Evolutionary conservation across 164 flowering plant species (phyloP).

Genomic region (Pachysandra terminalis): DNA sequence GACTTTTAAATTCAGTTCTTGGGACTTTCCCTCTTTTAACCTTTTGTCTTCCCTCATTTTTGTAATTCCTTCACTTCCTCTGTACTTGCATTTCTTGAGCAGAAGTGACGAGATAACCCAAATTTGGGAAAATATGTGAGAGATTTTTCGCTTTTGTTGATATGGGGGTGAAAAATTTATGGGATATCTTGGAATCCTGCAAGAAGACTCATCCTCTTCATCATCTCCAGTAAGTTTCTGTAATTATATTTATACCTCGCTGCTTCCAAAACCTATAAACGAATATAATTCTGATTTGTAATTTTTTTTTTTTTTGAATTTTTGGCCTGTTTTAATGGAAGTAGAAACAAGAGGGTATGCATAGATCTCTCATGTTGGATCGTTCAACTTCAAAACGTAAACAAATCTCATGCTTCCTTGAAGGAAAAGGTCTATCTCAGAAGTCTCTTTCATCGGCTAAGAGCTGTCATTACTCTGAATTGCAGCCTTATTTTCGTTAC

Average conservation of each 20-base stretch:
- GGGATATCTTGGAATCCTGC: slow-evolving; percentile 96
- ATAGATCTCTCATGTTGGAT: slow-evolving; percentile 97
- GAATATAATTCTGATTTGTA: neutral
- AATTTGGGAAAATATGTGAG: neutral
- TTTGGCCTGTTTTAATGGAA: neutral
- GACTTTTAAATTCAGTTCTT: neutral
- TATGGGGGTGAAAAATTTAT: slow-evolving; percentile 93
- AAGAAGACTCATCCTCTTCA: slow-evolving; percentile 85
- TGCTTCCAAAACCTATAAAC: neutral
- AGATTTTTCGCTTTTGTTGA: neutral
- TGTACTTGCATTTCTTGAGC: neutral
- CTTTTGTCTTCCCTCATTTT: neutral
- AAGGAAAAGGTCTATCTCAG: slow-evolving; percentile 65
- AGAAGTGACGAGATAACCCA: no score
- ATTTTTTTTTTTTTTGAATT: neutral
- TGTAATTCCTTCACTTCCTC: neutral
- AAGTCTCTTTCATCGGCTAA: slow-evolving; percentile 83
- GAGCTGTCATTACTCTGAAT: slow-evolving; percentile 89
- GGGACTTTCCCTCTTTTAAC: neutral
- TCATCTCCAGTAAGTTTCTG: slow-evolving; percentile 70
- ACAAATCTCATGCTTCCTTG: slow-evolving; percentile 38
- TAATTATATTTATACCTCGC: neutral
- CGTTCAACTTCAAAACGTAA: slow-evolving; percentile 69
- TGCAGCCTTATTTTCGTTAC: slow-evolving; percentile 82
- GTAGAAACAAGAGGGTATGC: slow-evolving; percentile 90